These are phyloP conservation scores for Physcomitrellopsis africana DNA, from an alignment of 225 moss, liverwort and hornwort genomes.

Conservation along the genomic window DNA sequence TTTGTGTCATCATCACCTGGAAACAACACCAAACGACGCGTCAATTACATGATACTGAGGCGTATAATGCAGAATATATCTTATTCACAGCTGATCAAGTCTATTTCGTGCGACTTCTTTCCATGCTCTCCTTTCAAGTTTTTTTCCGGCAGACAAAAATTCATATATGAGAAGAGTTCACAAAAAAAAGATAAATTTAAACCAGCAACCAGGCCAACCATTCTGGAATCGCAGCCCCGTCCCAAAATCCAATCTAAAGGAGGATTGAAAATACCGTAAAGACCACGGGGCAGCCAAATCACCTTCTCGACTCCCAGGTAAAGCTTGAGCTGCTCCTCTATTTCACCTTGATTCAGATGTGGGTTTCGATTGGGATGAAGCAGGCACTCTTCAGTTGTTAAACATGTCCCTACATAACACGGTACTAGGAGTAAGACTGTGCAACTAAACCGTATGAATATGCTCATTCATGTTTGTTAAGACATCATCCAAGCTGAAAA, in stretches of 20 bases:
- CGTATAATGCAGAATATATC: constrained; percentile 10
- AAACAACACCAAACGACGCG: constrained; percentile 22
- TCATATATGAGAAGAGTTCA: neutral
- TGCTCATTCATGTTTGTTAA: neutral
- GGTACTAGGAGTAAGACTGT: constrained; percentile 19
- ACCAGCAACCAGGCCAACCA: constrained; percentile 14
- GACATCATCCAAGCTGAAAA: neutral
- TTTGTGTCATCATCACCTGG: constrained; percentile 88
- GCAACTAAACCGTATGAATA: neutral
- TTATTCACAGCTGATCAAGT: constrained; percentile 12
- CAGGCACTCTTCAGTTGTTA: constrained; percentile 96
- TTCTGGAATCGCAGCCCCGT: neutral
- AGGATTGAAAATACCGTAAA: constrained; percentile 61
- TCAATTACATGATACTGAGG: constrained; percentile 1
- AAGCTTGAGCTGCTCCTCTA: constrained; percentile 80
- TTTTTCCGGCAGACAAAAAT: constrained; percentile 9
- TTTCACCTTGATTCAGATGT: constrained; percentile 71
- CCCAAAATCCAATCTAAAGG: neutral
- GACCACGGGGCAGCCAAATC: constrained; percentile 88
- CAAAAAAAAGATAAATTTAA: neutral
- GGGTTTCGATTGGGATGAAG: constrained; percentile 90
- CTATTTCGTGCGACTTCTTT: constrained; percentile 2
- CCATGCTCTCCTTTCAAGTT: constrained; percentile 8
- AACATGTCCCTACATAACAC: constrained; percentile 72
- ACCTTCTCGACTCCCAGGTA: constrained; percentile 92